phyloP scores from a whole-genome alignment of 1,284 basidiomycete species.

The Naganishia albida region DNA sequence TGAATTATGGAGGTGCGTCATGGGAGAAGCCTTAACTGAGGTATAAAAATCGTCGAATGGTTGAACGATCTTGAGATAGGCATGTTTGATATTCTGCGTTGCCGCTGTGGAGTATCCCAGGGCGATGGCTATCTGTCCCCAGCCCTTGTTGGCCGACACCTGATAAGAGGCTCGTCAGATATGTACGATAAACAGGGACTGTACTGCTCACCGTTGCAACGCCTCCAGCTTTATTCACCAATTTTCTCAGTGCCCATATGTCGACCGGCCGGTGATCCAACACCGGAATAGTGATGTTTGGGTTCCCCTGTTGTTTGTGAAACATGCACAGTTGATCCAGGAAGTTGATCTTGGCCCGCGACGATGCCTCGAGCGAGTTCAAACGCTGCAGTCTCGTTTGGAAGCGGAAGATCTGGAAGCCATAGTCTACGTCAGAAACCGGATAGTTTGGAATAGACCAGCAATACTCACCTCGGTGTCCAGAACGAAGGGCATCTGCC shows the following conservation, averaged over 20 bases:
- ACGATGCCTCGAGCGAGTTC: conserved; percentile 96
- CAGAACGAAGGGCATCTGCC: conserved; percentile 96
- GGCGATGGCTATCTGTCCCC: conserved; percentile 77
- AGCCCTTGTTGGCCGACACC: conserved; percentile 77
- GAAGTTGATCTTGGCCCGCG: conserved; percentile 94
- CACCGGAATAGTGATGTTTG: conserved; percentile 81
- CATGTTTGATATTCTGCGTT: conserved; percentile 82
- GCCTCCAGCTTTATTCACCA: conserved; percentile 84
- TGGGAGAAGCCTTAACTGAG: conserved; percentile 60
- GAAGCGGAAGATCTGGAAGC: conserved; percentile 60
- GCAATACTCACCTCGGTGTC: conserved; percentile 73
- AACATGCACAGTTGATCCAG: conserved; percentile 93
- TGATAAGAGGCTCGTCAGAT: conserved; percentile 44
- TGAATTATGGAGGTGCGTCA: conserved; percentile 3
- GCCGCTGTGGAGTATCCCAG: conserved; percentile 80
- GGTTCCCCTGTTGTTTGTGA: conserved; percentile 84
- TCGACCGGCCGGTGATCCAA: conserved; percentile 91
- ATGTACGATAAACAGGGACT: neutral
- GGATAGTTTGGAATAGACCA: conserved; percentile 40
- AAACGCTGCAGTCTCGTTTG: conserved; percentile 91
- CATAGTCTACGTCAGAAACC: conserved; percentile 3
- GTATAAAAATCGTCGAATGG: conserved; percentile 91
- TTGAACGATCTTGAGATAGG: conserved; percentile 84
- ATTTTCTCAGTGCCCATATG: conserved; percentile 87
- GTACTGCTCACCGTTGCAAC: conserved; percentile 69